Percentiles rank a stretch among this genome's conserved stretches.
Conservation (phyloP, 164 flowering plant species). For the Buxus sempervirens region DNA sequence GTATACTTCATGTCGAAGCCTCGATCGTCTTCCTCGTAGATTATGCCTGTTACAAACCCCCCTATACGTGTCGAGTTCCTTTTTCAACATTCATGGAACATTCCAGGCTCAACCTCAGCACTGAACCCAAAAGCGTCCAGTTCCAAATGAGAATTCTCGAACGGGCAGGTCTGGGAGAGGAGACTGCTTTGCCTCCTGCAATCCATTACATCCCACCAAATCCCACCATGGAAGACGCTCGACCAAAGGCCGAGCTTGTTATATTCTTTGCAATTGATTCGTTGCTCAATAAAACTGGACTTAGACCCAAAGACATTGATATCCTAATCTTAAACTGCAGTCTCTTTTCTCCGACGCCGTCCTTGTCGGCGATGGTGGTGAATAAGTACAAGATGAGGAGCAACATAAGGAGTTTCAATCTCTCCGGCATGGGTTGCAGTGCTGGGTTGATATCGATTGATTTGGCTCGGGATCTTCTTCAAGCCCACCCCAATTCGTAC, state of each 20-base stretch:
- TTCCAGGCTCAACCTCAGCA: slow-evolving; percentile 13
- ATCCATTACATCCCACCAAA: slow-evolving; percentile 29
- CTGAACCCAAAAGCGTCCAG: slow-evolving; percentile 20
- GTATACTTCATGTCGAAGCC: slow-evolving; percentile 40
- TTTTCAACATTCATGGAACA: slow-evolving; percentile 42
- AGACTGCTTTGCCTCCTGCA: slow-evolving; percentile 32
- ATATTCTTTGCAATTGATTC: slow-evolving; percentile 33
- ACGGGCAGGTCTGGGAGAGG: slow-evolving; percentile 34
- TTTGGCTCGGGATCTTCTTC: slow-evolving; percentile 36
- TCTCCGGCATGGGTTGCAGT: slow-evolving; percentile 51
- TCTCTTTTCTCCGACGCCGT: slow-evolving; percentile 47
- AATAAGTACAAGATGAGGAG: slow-evolving; percentile 43
- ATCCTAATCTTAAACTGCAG: slow-evolving; percentile 42
- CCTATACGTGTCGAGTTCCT: slow-evolving; percentile 28
- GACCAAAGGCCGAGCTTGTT: slow-evolving; percentile 26
- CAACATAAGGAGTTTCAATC: slow-evolving; percentile 37
- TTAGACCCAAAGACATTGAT: slow-evolving; percentile 40
- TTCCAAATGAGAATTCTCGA: slow-evolving; percentile 35
- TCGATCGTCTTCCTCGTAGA: slow-evolving; percentile 35
- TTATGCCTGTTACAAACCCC: slow-evolving; percentile 39
- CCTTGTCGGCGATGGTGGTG: slow-evolving; percentile 39
- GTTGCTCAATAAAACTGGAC: slow-evolving; percentile 23
- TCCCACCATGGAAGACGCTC: slow-evolving; percentile 23
- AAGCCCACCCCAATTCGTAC: slow-evolving; percentile 1
- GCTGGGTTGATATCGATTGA: slow-evolving; percentile 39